Evolutionary conservation across 306 rosid genomes (phyloP).

Genomic region (Trifolium dubium): DNA sequence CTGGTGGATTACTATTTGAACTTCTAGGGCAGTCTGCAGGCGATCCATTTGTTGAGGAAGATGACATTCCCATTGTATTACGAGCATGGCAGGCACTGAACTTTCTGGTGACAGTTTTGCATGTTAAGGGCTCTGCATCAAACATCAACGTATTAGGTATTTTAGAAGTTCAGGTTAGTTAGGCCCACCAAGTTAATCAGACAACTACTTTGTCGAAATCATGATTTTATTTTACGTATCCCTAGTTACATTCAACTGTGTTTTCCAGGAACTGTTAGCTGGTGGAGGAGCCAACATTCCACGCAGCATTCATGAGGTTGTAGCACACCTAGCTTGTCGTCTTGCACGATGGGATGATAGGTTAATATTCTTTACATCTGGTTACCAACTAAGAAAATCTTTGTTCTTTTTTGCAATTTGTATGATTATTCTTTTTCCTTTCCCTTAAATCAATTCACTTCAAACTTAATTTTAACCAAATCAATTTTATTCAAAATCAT

Average conservation of each 20-base stretch:
- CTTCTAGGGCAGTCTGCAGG: conserved; percentile 93
- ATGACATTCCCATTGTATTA: conserved; percentile 87
- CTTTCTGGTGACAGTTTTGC: conserved; percentile 78
- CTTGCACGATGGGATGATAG: conserved; percentile 80
- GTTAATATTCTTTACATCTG: conserved; percentile 42
- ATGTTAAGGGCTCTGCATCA: conserved; percentile 71
- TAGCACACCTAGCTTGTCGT: conserved; percentile 61
- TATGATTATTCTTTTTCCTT: background rate
- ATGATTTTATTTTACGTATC: background rate
- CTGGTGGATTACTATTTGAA: conserved; percentile 91
- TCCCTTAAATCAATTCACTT: background rate
- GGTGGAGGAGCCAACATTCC: conserved; percentile 60
- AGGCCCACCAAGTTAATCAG: conserved; percentile 7
- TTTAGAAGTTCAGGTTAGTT: conserved; percentile 87
- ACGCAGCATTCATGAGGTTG: conserved; percentile 54
- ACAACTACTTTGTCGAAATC: background rate
- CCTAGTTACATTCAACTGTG: conserved; percentile 30
- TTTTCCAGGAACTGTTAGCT: conserved; percentile 60
- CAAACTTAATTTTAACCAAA: background rate
- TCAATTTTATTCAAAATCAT: background rate
- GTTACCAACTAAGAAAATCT: background rate
- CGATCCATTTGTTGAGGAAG: conserved; percentile 77
- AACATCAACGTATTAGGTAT: conserved; percentile 76
- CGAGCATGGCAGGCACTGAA: conserved; percentile 94
- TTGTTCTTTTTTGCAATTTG: conserved; percentile 26